Evolutionary conservation across 805 yeast genomes (phyloP), one percentile per base, ranked within the genome.

Genomic region (Pichia phayaonensis): DNA sequence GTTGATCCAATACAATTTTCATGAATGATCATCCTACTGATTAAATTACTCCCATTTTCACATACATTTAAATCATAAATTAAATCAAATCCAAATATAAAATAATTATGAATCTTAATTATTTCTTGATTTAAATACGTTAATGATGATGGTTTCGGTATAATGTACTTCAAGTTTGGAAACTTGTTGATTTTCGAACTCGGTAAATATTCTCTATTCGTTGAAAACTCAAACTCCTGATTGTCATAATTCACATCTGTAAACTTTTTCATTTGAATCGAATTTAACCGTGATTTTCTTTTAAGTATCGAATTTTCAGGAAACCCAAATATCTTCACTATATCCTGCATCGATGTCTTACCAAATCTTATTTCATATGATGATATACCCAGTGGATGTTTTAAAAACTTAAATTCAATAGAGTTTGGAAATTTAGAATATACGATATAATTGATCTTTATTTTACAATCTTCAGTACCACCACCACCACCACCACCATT

Each of bases 91-190:
- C 86, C 86, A 55, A 60, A 69, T 22, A 70, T 60, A 60, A 73
- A 81, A 59, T 81, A 81, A 58, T 80, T 81, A 61, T 81, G 84
- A 54, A 80, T 76, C 45, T 74, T 56, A 44, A 50, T 46, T 13
- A 43, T 16, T 39, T 50, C 49, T 38, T 46, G 42, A 6, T 22
- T 36, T 18, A 41, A 49, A 40, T 44, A 31, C 16, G 38, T 34
- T 34, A 34, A 16, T 34, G 38, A 34, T 34, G 20, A 5, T 34
- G 38, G 10, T 4, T 3, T 20, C n/a, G 31, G 16, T 8, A 26
- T 20, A 24, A 42, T 10, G 20, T 27, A 18, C 29, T 20, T 20
- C 5, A 29, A 26, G 12, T 42, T 42, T 5, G 15, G n/a, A 27
- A 18, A 24, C 4, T 16, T 31, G 11, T 44, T 34, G 4, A 44